Evolutionary conservation across 495 filamentous ascomycete species (phyloP), one percentile per base, ranked within the genome.

Genomic region (Penicillium roqueforti): DNA sequence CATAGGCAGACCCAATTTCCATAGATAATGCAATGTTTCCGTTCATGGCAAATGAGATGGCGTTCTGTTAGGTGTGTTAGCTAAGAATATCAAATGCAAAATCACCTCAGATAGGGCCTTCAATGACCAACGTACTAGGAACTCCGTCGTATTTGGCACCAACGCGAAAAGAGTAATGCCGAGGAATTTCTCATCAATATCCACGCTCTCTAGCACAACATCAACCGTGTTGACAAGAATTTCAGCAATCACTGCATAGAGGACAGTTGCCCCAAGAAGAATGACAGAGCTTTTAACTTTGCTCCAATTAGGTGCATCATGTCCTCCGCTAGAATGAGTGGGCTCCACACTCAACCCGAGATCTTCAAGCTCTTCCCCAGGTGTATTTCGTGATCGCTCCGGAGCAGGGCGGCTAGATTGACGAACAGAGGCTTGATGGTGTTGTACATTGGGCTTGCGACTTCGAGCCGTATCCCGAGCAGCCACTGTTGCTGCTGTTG

Each of bases 1-100:
- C 95, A 60, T 99, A 99, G 29, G 92, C 92, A 1, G 91, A 96
- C 58, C 93, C 93, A 57, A 99, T 97, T 67, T 99, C 93, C 95
- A 99, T 97, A 38, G 90, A 95, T 23, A 99, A 78, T 0, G 93
- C 93, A 65, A 99, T 97, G 70, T 99, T 99, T n/a, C 93, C 93
- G 62, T 99, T 97, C 95, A 99, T 99, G 39, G 93, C 93, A 69
- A 99, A 99, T 3, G 91, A 96, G 52, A 99, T 97, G 64, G 95
- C 93, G 67, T 99, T 99, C 89, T 93, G 62, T 42, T 46, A 42
- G 2, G 8, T 56, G 11, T 16, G 65, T 81, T 64, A 81, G 74
- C 51, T 3, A 20, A 44, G 2, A 40, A 37, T 9, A 28, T 3
- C 28, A 26, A 22, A 36, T 36, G 6, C 6, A 36, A 36, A 16